phyloP scores from a whole-genome alignment of 441 rosid species.

The Manihot esculenta region DNA sequence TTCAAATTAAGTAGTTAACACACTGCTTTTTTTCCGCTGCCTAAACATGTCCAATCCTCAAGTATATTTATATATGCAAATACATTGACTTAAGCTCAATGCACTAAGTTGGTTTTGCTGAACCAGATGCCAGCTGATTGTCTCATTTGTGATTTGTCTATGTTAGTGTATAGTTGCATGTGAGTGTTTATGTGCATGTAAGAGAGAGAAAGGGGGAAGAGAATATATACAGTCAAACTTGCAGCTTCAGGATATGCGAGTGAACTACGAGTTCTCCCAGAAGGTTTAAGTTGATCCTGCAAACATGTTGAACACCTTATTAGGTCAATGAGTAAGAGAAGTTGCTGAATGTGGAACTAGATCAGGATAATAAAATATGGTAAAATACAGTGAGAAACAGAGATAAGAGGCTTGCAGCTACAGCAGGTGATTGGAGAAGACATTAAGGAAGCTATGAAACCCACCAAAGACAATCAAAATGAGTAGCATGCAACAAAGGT shows the following conservation, averaged over 20 bases:
- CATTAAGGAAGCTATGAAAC: neutral
- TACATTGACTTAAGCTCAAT: neutral
- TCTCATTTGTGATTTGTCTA: no score
- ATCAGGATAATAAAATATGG: neutral
- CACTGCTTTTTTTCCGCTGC: neutral
- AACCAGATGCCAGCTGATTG: neutral
- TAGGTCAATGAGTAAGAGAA: conserved; percentile 13
- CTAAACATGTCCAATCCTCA: neutral
- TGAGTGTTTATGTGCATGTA: neutral
- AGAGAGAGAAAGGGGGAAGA: neutral
- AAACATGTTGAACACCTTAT: conserved; percentile 25
- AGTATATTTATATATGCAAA: neutral
- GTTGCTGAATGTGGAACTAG: conserved; percentile 1
- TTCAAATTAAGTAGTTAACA: neutral
- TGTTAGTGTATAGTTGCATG: no score
- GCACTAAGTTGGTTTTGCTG: neutral
- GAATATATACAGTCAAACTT: conserved; percentile 40
- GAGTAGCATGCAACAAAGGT: neutral
- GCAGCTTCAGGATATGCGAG: conserved; percentile 40
- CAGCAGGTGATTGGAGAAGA: neutral
- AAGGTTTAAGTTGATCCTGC: conserved; percentile 68
- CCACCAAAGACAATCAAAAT: conserved; percentile 1
- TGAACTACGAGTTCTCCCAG: conserved; percentile 47
- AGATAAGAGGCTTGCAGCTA: neutral
- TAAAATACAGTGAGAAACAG: neutral